These are phyloP conservation scores for Trifolium fragiferum DNA, from an alignment of 306 rosid genomes.

Conservation along the genomic window DNA sequence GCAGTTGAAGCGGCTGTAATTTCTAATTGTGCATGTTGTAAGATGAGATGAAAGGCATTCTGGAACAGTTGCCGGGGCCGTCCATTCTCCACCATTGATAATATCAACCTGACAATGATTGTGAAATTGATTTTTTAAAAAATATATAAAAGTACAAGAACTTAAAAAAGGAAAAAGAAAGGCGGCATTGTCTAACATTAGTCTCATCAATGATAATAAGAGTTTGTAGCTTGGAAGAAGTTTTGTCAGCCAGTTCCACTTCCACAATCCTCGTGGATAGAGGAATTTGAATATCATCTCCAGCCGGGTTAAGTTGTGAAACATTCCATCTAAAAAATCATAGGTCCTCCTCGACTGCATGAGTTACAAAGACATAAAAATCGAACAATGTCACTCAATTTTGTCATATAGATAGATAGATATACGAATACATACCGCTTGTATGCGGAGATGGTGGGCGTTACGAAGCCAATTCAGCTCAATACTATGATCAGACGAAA, in stretches of 20 bases:
- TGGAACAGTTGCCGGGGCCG: background rate
- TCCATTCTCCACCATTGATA: background rate
- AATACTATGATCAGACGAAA: too few relatives aligned
- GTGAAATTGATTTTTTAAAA: background rate
- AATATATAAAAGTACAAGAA: background rate
- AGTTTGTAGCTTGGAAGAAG: conserved; percentile 21
- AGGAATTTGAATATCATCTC: background rate
- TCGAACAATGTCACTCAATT: too few relatives aligned
- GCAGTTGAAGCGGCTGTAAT: background rate
- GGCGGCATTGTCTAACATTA: background rate
- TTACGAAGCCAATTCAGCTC: too few relatives aligned
- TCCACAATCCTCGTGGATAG: background rate
- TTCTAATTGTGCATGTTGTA: conserved; percentile 2
- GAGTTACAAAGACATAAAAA: background rate
- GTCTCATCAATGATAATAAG: background rate
- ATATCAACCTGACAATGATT: background rate
- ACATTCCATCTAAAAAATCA: background rate
- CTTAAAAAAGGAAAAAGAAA: background rate
- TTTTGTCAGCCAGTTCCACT: background rate
- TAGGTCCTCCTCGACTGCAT: background rate
- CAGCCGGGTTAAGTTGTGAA: background rate
- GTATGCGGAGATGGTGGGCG: background rate
- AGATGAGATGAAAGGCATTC: background rate
- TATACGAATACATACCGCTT: background rate
- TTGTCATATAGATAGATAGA: too few relatives aligned